phyloP scores from a whole-genome alignment of 192 early-diverging fungal species.

The Coemansia sp. region DNA sequence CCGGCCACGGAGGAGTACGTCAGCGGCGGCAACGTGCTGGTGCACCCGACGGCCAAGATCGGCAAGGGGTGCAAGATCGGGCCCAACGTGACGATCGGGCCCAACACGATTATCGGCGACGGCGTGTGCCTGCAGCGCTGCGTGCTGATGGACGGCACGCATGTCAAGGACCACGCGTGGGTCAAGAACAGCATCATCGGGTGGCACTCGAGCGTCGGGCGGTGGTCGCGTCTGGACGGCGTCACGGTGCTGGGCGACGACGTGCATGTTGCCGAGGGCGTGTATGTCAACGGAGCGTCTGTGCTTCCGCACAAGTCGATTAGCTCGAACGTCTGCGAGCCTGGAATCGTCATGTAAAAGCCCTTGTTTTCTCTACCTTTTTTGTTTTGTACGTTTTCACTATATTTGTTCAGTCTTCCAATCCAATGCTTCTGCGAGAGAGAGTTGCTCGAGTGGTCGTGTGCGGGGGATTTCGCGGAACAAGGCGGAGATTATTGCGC shows the following conservation, averaged over 20 bases:
- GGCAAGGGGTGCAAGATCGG: slow-evolving; percentile 97
- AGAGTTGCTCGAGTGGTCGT: too few relatives aligned
- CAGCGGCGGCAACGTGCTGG: slow-evolving; percentile 85
- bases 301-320: slow-evolving; percentile 98
- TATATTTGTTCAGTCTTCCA: not conserved
- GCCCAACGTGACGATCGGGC: slow-evolving; percentile 95
- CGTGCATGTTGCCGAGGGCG: slow-evolving; percentile 90
- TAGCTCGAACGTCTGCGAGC: slow-evolving; percentile 82
- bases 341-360: slow-evolving; percentile 90
- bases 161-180: slow-evolving; percentile 89
- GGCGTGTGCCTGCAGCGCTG: slow-evolving; percentile 89
- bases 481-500: too few relatives aligned
- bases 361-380: not conserved
- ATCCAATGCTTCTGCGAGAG: too few relatives aligned
- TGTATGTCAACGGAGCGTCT: slow-evolving; percentile 92
- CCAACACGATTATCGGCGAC: slow-evolving; percentile 85
- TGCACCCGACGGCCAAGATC: slow-evolving; percentile 88
- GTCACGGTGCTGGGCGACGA: slow-evolving; percentile 96
- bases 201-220: slow-evolving; percentile 93
- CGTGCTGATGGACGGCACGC: slow-evolving; percentile 82
- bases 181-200: slow-evolving; percentile 88
- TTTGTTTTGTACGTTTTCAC: slow-evolving; percentile 1
- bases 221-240: slow-evolving; percentile 93
- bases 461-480: too few relatives aligned
- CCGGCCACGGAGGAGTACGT: slow-evolving; percentile 67